A percentile compares a stretch with the other conserved stretches of the same genome.
phyloP scores from a whole-genome alignment of 208 protist genomes.

The Leishmania guyanensis region DNA sequence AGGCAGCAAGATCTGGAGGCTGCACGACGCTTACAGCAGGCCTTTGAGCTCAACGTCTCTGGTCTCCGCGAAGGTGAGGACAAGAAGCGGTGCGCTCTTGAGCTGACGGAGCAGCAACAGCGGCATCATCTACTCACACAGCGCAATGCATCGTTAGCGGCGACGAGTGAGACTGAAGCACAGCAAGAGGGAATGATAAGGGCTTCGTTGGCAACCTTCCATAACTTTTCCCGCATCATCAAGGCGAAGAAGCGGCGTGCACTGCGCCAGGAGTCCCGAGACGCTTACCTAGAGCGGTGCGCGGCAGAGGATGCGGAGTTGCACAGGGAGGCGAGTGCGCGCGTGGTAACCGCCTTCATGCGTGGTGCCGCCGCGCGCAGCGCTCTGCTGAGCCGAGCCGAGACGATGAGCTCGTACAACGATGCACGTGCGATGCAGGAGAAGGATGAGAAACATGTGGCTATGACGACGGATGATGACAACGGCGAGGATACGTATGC shows the following conservation, averaged over 20 bases:
- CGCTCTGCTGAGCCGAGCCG: neutral
- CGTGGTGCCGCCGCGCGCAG: slow-evolving; percentile 17
- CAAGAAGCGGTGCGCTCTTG: slow-evolving; percentile 13
- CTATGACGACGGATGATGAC: neutral
- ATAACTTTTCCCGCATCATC: slow-evolving; percentile 15
- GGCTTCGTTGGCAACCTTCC: neutral
- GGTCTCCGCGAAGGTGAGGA: slow-evolving; percentile 26
- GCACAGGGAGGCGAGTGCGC: slow-evolving; percentile 9
- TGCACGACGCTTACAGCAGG: slow-evolving; percentile 9
- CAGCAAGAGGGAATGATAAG: neutral
- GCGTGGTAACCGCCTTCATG: slow-evolving; percentile 22
- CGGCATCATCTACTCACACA: slow-evolving; percentile 14
- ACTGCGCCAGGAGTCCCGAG: slow-evolving; percentile 1
- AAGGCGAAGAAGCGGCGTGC: slow-evolving; percentile 19
- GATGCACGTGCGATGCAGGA: slow-evolving; percentile 16
- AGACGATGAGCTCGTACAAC: slow-evolving; percentile 6
- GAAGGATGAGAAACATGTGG: neutral
- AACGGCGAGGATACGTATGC: neutral
- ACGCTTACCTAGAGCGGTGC: slow-evolving; percentile 12
- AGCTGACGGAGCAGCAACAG: slow-evolving; percentile 18
- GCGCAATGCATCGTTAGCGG: neutral
- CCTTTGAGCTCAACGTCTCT: neutral
- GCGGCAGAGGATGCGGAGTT: slow-evolving; percentile 2
- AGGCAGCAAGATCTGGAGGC: slow-evolving; percentile 24
- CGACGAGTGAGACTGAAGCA: neutral